Percentiles rank a stretch among this genome's conserved stretches.
Evolutionary conservation across 768 basidiomycete genomes (phyloP).

Genomic region (Suillus luteus): DNA sequence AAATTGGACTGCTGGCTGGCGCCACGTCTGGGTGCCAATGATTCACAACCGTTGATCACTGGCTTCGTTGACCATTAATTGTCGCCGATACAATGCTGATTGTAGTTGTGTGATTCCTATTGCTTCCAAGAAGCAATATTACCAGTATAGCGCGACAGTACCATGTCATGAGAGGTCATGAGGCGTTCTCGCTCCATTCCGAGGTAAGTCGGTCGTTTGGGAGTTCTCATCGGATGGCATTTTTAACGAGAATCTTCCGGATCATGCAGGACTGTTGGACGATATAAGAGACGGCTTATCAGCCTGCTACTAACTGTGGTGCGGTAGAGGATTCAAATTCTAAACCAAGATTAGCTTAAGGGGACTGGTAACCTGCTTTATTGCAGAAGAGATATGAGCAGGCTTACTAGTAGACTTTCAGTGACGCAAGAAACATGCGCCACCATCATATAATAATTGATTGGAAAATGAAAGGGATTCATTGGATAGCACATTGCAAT

Average conservation of each 20-base stretch:
- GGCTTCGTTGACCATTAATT: background rate
- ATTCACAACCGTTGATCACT: background rate
- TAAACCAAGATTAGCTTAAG: background rate
- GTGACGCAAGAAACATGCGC: background rate
- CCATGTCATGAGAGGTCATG: background rate
- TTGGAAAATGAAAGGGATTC: background rate
- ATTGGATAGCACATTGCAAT: background rate
- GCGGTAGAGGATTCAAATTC: background rate
- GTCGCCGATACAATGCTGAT: background rate
- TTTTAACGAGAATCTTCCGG: background rate
- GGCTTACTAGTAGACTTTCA: background rate
- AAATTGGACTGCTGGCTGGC: background rate
- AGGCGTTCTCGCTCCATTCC: background rate
- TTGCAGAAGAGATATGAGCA: background rate
- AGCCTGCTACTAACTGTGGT: background rate
- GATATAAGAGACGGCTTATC: background rate
- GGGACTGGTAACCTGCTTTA: background rate
- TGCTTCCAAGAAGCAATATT: background rate
- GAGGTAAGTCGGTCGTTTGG: background rate
- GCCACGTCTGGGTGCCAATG: background rate
- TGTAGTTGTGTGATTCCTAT: background rate
- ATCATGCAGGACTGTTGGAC: background rate
- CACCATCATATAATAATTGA: background rate
- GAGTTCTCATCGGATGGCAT: background rate
- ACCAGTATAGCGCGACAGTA: background rate